phyloP scores from a whole-genome alignment of 305 asterid species.

The Solanum hybrid region DNA sequence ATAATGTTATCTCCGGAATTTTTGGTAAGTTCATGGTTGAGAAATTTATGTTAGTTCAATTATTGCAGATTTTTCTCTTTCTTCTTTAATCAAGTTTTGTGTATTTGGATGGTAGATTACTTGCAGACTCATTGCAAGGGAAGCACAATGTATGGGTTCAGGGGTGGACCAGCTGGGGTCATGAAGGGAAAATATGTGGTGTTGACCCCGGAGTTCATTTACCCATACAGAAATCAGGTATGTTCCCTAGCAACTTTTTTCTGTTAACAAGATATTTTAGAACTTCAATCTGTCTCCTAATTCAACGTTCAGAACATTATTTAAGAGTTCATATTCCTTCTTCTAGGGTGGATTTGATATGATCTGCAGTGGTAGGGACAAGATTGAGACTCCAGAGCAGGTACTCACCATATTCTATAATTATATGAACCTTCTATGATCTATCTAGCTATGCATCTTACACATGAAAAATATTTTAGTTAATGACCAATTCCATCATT shows the following conservation, averaged over 20 bases:
- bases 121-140: slow-evolving; percentile 89
- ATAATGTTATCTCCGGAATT: slow-evolving; percentile 94
- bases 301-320: not conserved
- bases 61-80: not conserved
- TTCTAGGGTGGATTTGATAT: slow-evolving; percentile 96
- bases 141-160: slow-evolving; percentile 87
- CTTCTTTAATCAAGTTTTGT: not conserved
- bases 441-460: not conserved
- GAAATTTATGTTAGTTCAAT: not conserved
- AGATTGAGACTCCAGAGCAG: slow-evolving; percentile 99
- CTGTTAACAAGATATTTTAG: not conserved
- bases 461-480: slow-evolving; percentile 3
- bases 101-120: slow-evolving; percentile 47
- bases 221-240: slow-evolving; percentile 97
- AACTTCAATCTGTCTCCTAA: not conserved
- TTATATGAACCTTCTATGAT: not conserved
- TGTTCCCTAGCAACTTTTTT: not conserved
- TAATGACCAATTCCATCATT: not conserved
- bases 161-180: slow-evolving; percentile 97
- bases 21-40: slow-evolving; percentile 40
- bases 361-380: slow-evolving; percentile 98
- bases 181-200: slow-evolving; percentile 81
- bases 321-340: not conserved
- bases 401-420: slow-evolving; percentile 24
- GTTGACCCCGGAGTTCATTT: slow-evolving; percentile 67